Conservation (phyloP, 2,329 filamentous ascomycete species). For the Venturia nashicola region DNA sequence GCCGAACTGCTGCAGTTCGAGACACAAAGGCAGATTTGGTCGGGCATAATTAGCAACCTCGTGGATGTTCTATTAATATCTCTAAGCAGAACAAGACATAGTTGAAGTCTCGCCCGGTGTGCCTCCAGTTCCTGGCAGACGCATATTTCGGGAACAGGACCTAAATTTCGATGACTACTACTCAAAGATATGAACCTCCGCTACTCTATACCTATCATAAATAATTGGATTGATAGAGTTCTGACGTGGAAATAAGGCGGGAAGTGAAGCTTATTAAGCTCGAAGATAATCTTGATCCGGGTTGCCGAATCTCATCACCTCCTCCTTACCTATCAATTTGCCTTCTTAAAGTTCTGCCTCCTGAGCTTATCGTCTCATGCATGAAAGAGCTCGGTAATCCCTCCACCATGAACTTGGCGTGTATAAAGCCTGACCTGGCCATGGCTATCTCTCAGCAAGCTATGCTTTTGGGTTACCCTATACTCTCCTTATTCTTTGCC, state of each 20-base stretch:
- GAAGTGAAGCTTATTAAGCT: background rate
- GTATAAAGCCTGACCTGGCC: background rate
- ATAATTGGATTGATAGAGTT: no score
- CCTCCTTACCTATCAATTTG: background rate
- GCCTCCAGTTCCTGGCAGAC: no score
- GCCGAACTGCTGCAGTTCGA: background rate
- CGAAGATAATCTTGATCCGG: background rate
- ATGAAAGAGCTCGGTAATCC: background rate
- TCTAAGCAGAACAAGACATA: background rate
- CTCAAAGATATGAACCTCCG: no score
- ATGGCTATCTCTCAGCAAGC: background rate
- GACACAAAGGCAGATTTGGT: background rate
- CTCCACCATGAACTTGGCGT: background rate
- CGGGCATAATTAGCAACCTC: background rate
- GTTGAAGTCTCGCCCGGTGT: no score
- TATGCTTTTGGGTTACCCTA: background rate
- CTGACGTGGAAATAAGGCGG: no score
- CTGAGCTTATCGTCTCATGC: background rate
- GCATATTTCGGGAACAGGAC: no score
- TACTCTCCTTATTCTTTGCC: background rate
- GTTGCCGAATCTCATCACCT: background rate
- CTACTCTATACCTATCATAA: no score
- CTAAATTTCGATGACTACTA: no score
- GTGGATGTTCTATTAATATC: background rate
- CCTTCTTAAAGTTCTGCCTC: background rate